A percentile compares a stretch with the other conserved stretches of the same genome.
These are phyloP conservation scores for Podila clonocystis DNA, from an alignment of 192 early-diverging fungal species.

Conservation along the genomic window DNA sequence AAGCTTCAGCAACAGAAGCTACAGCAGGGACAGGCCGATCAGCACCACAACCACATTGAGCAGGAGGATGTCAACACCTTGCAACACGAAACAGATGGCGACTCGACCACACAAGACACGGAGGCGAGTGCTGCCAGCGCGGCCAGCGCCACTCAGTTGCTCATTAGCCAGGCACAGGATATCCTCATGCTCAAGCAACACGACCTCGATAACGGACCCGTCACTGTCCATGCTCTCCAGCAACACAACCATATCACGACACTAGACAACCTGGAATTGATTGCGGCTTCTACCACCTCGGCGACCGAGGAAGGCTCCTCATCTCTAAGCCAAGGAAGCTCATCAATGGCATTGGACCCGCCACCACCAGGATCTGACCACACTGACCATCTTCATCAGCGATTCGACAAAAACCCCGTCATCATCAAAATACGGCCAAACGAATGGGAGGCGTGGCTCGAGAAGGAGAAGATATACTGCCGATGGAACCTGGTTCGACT, in stretches of 20 bases:
- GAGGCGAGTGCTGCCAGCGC: no score
- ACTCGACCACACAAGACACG: no score
- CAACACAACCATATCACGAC: background rate
- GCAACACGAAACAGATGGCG: no score
- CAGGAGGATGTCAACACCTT: no score
- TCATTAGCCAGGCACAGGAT: background rate
- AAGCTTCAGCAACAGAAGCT: conserved; percentile 4
- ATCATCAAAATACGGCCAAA: conserved; percentile 15
- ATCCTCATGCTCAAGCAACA: background rate
- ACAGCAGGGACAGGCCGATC: background rate
- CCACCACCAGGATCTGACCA: no score
- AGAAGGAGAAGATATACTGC: conserved; percentile 20
- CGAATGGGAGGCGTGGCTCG: conserved; percentile 45
- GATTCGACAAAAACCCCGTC: conserved; percentile 27
- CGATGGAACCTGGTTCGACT: conserved; percentile 44
- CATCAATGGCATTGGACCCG: background rate
- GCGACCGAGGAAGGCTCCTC: background rate
- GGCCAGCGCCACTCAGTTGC: background rate
- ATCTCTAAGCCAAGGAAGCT: background rate
- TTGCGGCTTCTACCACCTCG: background rate
- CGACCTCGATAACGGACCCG: background rate
- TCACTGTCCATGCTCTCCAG: background rate
- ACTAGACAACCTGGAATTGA: background rate
- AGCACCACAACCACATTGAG: no score
- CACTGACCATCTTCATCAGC: background rate